A percentile compares a stretch with the other conserved stretches of the same genome.
These are phyloP conservation scores for Gossypium anomalum DNA, from an alignment of 345 rosid genomes.

Conservation along the genomic window DNA sequence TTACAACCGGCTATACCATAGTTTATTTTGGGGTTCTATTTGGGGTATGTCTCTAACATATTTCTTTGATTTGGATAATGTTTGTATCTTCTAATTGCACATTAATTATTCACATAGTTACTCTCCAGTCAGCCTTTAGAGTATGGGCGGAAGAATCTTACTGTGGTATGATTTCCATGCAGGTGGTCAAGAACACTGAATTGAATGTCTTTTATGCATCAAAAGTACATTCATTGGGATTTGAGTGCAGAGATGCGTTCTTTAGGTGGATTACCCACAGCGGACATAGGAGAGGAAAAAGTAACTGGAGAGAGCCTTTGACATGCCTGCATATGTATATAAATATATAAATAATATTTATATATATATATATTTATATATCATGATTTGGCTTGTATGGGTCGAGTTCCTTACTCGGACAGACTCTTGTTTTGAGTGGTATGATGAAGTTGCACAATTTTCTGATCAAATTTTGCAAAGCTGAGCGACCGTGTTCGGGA, in stretches of 20 bases:
- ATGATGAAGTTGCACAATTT: conserved; percentile 14
- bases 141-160: not conserved
- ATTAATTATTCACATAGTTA: not conserved
- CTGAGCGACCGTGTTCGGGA: conserved; percentile 8
- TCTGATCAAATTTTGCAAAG: conserved; percentile 28
- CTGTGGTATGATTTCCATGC: not conserved
- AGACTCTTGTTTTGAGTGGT: conserved; percentile 4
- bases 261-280: conserved; percentile 1
- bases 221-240: not conserved
- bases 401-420: conserved; percentile 13
- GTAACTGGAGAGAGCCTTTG: not conserved
- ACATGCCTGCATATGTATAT: not conserved
- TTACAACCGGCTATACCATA: not conserved
- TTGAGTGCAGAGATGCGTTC: not conserved
- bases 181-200: conserved; percentile 7
- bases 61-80: not conserved
- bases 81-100: not conserved
- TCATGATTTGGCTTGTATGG: not conserved
- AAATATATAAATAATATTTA: no score
- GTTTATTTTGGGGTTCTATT: not conserved
- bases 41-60: not conserved
- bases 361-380: no score
- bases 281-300: not conserved
- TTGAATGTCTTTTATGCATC: not conserved
- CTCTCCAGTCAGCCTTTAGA: not conserved